Evolutionary conservation across 345 rosid genomes (phyloP).

Genomic region (Corchorus capsularis): DNA sequence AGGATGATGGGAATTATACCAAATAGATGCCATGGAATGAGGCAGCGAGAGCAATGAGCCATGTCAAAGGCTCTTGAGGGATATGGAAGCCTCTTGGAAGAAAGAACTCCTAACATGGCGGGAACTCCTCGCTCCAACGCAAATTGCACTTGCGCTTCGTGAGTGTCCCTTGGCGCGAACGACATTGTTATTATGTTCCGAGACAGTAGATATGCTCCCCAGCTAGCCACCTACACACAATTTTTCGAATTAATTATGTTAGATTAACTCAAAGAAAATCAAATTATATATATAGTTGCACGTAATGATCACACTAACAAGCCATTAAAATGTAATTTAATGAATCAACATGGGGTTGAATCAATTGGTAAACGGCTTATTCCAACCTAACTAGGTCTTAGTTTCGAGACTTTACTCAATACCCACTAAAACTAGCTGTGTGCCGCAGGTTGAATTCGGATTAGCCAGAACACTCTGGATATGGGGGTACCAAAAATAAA

Average conservation of each 20-base stretch:
- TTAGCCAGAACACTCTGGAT: too few species aligned
- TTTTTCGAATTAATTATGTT: background rate
- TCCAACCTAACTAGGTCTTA: too few species aligned
- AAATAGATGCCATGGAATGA: conserved; percentile 59
- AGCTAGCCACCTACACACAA: conserved; percentile 59
- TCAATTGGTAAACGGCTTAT: too few species aligned
- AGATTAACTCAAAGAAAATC: too few species aligned
- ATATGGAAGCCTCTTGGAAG: conserved; percentile 61
- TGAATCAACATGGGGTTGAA: too few species aligned
- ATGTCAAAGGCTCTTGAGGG: conserved; percentile 70
- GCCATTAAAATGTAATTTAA: too few species aligned
- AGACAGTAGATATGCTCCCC: conserved; percentile 62
- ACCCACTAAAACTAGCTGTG: too few species aligned
- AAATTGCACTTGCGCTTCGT: conserved; percentile 73
- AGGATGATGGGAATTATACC: conserved; percentile 31
- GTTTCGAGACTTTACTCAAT: too few species aligned
- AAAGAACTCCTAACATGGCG: conserved; percentile 59
- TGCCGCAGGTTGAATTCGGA: too few species aligned
- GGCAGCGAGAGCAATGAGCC: conserved; percentile 87
- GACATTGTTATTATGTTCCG: conserved; percentile 56
- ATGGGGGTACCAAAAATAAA: too few species aligned
- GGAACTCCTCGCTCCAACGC: conserved; percentile 81
- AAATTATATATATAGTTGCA: too few species aligned
- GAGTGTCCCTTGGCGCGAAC: conserved; percentile 73
- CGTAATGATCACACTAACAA: too few species aligned